Evolutionary conservation across 805 yeast genomes (phyloP).

Genomic region (Tetrapisispora fleetii): DNA sequence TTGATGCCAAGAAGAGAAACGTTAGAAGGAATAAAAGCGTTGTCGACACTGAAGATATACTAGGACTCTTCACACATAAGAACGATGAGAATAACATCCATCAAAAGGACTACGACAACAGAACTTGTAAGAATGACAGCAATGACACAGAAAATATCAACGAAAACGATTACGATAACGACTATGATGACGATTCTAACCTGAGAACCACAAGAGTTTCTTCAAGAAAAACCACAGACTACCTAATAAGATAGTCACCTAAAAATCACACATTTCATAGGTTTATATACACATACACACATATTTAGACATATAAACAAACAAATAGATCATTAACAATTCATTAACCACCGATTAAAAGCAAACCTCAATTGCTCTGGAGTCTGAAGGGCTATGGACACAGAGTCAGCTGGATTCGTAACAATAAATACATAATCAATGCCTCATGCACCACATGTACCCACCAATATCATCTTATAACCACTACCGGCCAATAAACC

Average conservation of each 20-base stretch:
- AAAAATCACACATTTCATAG: not conserved
- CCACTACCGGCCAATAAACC: too few relatives aligned
- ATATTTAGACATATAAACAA: too few relatives aligned
- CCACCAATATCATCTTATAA: too few relatives aligned
- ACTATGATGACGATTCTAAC: not conserved
- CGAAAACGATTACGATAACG: not conserved
- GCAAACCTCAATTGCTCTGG: too few relatives aligned
- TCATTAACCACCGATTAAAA: too few relatives aligned
- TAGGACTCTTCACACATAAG: conserved; percentile 6
- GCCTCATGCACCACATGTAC: too few relatives aligned
- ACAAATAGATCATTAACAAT: too few relatives aligned
- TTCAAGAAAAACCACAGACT: conserved; percentile 14
- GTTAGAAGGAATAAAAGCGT: conserved; percentile 28
- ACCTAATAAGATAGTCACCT: conserved; percentile 14
- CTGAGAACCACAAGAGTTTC: conserved; percentile 1
- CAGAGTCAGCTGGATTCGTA: too few relatives aligned
- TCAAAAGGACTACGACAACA: not conserved
- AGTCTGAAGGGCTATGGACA: too few relatives aligned
- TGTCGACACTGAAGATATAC: conserved; percentile 12
- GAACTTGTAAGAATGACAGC: not conserved
- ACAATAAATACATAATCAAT: too few relatives aligned
- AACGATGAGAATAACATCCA: not conserved
- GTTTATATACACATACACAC: not conserved
- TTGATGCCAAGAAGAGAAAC: conserved; percentile 44
- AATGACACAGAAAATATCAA: not conserved